Percentiles rank a stretch among this genome's conserved stretches.
These are phyloP conservation scores for Marasmius fiardii DNA, from an alignment of 1,284 basidiomycete genomes.

Conservation along the genomic window DNA sequence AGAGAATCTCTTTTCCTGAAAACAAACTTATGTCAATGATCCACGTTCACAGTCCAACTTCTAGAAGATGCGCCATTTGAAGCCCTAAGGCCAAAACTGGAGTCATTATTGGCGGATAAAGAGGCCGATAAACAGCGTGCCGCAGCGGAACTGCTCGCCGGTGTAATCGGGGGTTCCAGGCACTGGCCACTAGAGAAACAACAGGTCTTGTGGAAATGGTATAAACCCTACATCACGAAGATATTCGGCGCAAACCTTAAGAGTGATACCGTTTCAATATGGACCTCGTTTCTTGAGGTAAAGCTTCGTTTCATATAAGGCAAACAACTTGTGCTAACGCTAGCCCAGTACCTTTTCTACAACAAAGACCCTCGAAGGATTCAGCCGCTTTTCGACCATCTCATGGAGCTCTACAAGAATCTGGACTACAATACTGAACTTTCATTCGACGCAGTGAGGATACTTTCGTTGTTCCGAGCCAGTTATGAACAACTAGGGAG, in stretches of 20 bases:
- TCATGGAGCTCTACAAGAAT: conserved; percentile 57
- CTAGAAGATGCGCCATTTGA: conserved; percentile 65
- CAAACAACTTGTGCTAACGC: background rate
- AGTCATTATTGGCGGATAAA: conserved; percentile 50
- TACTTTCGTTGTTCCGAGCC: conserved; percentile 56
- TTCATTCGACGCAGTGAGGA: conserved; percentile 68
- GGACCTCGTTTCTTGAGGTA: conserved; percentile 71
- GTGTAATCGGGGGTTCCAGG: conserved; percentile 77
- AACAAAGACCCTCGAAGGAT: conserved; percentile 83
- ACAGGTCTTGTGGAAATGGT: conserved; percentile 78
- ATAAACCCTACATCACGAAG: conserved; percentile 62
- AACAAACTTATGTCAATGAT: conserved; percentile 7
- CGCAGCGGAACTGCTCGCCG: conserved; percentile 83
- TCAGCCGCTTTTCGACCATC: conserved; percentile 74
- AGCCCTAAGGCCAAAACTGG: conserved; percentile 49
- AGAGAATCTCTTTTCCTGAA: background rate
- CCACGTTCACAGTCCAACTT: conserved; percentile 51
- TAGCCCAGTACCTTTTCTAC: conserved; percentile 11
- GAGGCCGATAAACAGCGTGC: conserved; percentile 86
- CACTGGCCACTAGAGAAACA: conserved; percentile 83
- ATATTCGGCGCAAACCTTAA: conserved; percentile 68
- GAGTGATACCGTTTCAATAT: conserved; percentile 62
- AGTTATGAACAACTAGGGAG: conserved; percentile 74
- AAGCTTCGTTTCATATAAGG: conserved; percentile 2
- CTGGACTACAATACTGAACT: conserved; percentile 76